These are phyloP conservation scores for Russula compacta DNA, from an alignment of 768 basidiomycete genomes.

Conservation along the genomic window DNA sequence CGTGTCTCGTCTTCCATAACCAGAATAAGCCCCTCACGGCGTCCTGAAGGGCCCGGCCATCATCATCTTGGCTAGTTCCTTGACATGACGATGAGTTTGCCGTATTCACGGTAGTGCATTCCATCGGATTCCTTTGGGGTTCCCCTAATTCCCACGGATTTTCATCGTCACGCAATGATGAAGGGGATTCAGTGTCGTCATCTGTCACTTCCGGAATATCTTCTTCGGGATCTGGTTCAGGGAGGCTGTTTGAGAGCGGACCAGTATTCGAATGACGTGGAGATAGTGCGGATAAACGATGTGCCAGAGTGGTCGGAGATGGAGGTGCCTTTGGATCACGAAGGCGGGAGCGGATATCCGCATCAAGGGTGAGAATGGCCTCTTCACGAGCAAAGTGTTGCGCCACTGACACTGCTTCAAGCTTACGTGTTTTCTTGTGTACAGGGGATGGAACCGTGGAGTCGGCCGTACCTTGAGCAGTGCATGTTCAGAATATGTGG, in stretches of 20 bases:
- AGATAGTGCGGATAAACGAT: slow-evolving; percentile 24
- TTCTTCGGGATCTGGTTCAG: not conserved
- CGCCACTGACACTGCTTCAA: slow-evolving; percentile 17
- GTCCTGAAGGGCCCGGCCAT: slow-evolving; percentile 5
- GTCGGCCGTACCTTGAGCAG: slow-evolving; percentile 52
- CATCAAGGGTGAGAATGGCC: slow-evolving; percentile 20
- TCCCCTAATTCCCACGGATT: not conserved
- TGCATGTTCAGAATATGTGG: not conserved
- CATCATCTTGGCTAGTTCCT: not conserved
- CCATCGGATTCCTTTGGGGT: not conserved
- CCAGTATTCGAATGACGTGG: slow-evolving; percentile 17
- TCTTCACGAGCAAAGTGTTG: slow-evolving; percentile 17
- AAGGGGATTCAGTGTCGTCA: slow-evolving; percentile 9
- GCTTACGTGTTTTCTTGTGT: slow-evolving; percentile 26
- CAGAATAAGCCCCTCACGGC: slow-evolving; percentile 9
- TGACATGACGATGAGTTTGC: not conserved
- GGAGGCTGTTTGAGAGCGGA: not conserved
- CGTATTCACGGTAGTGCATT: not conserved
- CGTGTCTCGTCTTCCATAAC: slow-evolving; percentile 7
- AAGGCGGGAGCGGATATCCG: slow-evolving; percentile 13
- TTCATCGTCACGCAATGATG: not conserved
- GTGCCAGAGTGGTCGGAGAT: slow-evolving; percentile 25
- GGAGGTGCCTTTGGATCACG: slow-evolving; percentile 25
- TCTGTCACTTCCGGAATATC: slow-evolving; percentile 8
- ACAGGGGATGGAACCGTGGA: slow-evolving; percentile 55